Conservation (phyloP, 1,284 basidiomycete genomes). For the Lentinula novae-zelandiae region DNA sequence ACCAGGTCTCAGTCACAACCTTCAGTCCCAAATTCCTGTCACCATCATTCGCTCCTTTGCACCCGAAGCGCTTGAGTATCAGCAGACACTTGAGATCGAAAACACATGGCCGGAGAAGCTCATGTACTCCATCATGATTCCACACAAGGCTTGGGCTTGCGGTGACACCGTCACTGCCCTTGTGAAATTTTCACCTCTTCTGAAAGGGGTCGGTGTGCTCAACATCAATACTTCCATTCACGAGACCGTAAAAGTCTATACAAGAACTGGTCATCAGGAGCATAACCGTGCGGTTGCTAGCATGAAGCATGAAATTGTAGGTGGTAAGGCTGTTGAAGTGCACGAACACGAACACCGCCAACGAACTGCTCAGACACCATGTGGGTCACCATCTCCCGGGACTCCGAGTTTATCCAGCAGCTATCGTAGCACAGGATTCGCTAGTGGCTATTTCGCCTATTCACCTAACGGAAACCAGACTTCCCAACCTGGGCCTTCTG, state of each 20-base stretch:
- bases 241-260: constrained; percentile 70
- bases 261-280: constrained; percentile 54
- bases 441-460: constrained; percentile 19
- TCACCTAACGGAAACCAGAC: constrained; percentile 12
- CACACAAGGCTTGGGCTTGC: constrained; percentile 88
- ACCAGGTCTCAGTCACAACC: constrained; percentile 71
- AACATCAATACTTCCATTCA: constrained; percentile 68
- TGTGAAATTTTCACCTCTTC: constrained; percentile 83
- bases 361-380: constrained; percentile 11
- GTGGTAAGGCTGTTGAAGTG: constrained; percentile 54
- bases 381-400: constrained; percentile 15
- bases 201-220: constrained; percentile 78
- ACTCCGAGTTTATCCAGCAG: constrained; percentile 27
- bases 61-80: constrained; percentile 87
- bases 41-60: constrained; percentile 72
- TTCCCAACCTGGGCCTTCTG: constrained; percentile 14
- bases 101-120: constrained; percentile 96
- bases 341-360: constrained; percentile 28
- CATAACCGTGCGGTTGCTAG: constrained; percentile 61
- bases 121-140: constrained; percentile 86
- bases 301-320: constrained; percentile 68
- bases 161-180: constrained; percentile 81
- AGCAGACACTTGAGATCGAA: constrained; percentile 91
- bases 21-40: constrained; percentile 61
- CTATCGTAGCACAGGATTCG: constrained; percentile 19